These are phyloP conservation scores for Rhexocercosporidium sp. DNA, from an alignment of 2,329 filamentous ascomycete species.

Conservation along the genomic window DNA sequence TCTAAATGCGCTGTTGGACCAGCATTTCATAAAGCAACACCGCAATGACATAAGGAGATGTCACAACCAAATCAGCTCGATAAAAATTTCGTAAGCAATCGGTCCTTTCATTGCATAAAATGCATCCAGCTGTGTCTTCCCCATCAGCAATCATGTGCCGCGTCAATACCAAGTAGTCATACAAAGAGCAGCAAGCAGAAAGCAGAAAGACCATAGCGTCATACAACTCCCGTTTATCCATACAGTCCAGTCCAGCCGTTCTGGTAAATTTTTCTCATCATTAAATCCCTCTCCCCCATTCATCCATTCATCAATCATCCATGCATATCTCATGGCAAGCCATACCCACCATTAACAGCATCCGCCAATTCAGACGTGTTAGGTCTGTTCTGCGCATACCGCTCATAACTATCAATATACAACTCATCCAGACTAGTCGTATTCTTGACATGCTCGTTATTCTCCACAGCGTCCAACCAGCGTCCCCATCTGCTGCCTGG, in stretches of 20 bases:
- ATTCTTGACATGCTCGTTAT: constrained; percentile 44
- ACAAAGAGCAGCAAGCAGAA: too few species aligned
- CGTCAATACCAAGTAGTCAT: background rate
- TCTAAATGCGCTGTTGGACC: too few species aligned
- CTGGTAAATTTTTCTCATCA: background rate
- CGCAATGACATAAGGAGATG: too few species aligned
- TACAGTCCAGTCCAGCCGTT: background rate
- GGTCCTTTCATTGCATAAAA: too few species aligned
- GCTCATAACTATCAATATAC: constrained; percentile 72
- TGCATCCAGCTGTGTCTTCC: too few species aligned
- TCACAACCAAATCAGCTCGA: too few species aligned
- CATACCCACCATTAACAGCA: constrained; percentile 61
- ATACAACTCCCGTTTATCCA: background rate
- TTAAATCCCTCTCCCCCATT: background rate
- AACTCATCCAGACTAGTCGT: constrained; percentile 53
- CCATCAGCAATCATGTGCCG: too few species aligned
- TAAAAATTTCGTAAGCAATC: too few species aligned
- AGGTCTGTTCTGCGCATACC: constrained; percentile 68
- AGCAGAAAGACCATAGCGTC: background rate
- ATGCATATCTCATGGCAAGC: constrained; percentile 27
- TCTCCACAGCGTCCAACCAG: constrained; percentile 47
- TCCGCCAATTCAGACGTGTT: constrained; percentile 62
- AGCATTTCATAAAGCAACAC: too few species aligned
- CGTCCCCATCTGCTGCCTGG: constrained; percentile 44
- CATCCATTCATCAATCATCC: background rate